phyloP scores from a whole-genome alignment of 192 early-diverging fungal genomes.

The Powellomyces hirtus region DNA sequence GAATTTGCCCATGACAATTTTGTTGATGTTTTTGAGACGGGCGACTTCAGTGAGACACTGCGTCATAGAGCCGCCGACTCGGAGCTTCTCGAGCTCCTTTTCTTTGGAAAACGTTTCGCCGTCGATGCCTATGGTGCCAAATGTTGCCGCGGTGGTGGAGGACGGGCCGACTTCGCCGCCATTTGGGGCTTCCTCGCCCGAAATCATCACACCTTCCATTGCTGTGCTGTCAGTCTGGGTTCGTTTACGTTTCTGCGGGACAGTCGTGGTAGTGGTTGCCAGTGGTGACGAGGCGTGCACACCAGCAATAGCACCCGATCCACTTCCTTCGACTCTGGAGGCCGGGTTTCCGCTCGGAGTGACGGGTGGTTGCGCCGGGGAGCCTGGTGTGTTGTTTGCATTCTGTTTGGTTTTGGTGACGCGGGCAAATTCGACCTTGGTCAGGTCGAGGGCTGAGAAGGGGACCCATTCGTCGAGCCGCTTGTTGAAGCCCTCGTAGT shows the following conservation, averaged over 20 bases:
- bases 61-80: constrained; percentile 93
- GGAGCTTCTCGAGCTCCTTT: constrained; percentile 93
- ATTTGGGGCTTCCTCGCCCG: not conserved
- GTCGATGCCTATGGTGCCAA: not conserved
- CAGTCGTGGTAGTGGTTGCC: not conserved
- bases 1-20: constrained; percentile 87
- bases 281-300: not conserved
- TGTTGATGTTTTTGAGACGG: constrained; percentile 91
- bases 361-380: constrained; percentile 21
- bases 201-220: not conserved
- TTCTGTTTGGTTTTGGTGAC: not conserved
- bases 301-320: not conserved
- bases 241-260: constrained; percentile 17
- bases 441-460: constrained; percentile 13
- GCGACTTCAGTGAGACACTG: constrained; percentile 92
- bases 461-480: constrained; percentile 96
- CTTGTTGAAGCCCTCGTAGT: constrained; percentile 97
- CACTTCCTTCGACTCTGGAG: constrained; percentile 24
- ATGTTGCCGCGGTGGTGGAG: not conserved
- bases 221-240: not conserved
- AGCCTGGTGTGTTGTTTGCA: not conserved
- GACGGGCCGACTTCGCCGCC: not conserved
- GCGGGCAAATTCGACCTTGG: constrained; percentile 25
- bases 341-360: constrained; percentile 12
- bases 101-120: constrained; percentile 76